These are phyloP conservation scores for Neurospora sp. DNA, from an alignment of 495 filamentous ascomycete species.

Conservation along the genomic window DNA sequence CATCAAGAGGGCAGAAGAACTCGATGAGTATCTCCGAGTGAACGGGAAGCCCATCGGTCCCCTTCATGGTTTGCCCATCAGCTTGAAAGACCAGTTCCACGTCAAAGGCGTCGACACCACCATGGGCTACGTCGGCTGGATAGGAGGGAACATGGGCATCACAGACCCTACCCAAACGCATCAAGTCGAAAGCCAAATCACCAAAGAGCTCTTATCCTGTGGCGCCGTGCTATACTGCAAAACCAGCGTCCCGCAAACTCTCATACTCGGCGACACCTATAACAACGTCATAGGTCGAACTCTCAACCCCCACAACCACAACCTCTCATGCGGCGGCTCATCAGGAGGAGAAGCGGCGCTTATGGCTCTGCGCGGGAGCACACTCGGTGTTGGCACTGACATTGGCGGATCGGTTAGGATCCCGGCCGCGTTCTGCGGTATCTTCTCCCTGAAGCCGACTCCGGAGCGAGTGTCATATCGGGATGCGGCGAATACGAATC, in stretches of 20 bases:
- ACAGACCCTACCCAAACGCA: constrained; percentile 39
- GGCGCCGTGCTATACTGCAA: constrained; percentile 55
- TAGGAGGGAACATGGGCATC: constrained; percentile 41
- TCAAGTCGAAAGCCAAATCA: constrained; percentile 37
- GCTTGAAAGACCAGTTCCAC: constrained; percentile 58
- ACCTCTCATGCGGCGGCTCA: constrained; percentile 52
- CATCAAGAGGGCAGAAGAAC: constrained; percentile 42
- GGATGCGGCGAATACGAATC: constrained; percentile 22
- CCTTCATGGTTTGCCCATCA: constrained; percentile 58
- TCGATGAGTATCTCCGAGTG: constrained; percentile 42
- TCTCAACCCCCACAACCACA: constrained; percentile 50
- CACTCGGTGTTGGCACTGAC: constrained; percentile 49
- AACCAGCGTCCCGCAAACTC: constrained; percentile 49
- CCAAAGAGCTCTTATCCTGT: constrained; percentile 22
- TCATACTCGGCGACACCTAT: constrained; percentile 42
- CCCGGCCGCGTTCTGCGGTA: constrained; percentile 47
- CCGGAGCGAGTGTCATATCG: constrained; percentile 43
- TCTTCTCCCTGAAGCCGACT: constrained; percentile 52
- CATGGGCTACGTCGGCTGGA: constrained; percentile 24
- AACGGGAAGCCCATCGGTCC: constrained; percentile 46
- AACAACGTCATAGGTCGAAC: constrained; percentile 61
- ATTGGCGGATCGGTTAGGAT: constrained; percentile 59
- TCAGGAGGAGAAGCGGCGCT: constrained; percentile 50
- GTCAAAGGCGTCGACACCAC: constrained; percentile 44
- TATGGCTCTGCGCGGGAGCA: constrained; percentile 31